phyloP scores from a whole-genome alignment of 148 eudicot genomes.

The Suaeda aralocaspica region DNA sequence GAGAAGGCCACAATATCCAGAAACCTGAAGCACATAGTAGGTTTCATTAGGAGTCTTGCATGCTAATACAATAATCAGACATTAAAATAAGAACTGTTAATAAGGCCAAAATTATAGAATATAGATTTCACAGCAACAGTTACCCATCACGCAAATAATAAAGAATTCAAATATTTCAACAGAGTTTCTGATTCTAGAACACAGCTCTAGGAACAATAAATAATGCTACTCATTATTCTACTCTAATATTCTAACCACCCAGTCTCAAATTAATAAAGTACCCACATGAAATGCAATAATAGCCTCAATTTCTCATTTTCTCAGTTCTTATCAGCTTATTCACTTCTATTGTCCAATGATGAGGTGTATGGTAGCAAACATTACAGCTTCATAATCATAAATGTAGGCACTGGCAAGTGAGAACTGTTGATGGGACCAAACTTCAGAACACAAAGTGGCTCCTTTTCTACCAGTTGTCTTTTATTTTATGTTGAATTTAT shows the following conservation, averaged over 20 bases:
- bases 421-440: background rate
- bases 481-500: background rate
- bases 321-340: background rate
- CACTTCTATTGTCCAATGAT: background rate
- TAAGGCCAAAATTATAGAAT: background rate
- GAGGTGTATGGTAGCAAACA: too few species aligned
- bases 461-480: background rate
- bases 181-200: background rate
- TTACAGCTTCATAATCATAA: background rate
- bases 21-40: constrained; percentile 55
- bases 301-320: background rate
- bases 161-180: background rate
- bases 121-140: background rate
- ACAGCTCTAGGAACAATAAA: background rate
- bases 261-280: background rate
- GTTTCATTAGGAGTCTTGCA: constrained; percentile 2
- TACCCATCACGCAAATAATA: background rate
- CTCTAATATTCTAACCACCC: background rate
- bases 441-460: background rate
- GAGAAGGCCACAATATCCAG: constrained; percentile 96
- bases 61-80: background rate
- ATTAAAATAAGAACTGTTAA: background rate
- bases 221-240: background rate
- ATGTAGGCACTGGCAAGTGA: background rate
- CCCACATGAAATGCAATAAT: background rate